Evolutionary conservation across 129 eudicot species (phyloP).

Genomic region (Tagetes patula): DNA sequence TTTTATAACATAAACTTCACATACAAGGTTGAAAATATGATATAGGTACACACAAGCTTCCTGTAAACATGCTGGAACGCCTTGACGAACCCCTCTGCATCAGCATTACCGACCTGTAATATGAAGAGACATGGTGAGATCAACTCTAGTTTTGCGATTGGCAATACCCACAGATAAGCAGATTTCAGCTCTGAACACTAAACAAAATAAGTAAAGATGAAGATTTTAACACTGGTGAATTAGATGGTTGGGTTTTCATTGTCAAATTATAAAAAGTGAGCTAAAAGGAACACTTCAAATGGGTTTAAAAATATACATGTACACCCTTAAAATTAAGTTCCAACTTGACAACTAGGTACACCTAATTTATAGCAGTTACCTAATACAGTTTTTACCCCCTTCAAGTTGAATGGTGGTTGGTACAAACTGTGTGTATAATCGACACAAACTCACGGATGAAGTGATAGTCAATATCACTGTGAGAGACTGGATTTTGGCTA

Average conservation of each 20-base stretch:
- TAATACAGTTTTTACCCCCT: too few relatives aligned
- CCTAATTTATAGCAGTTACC: too few relatives aligned
- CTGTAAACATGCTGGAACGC: conserved; percentile 65
- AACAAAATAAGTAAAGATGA: background rate
- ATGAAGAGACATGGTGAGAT: conserved; percentile 6
- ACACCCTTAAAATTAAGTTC: too few relatives aligned
- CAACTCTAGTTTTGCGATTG: background rate
- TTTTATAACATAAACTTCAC: background rate
- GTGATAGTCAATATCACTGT: too few relatives aligned
- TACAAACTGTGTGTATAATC: too few relatives aligned
- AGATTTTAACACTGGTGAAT: background rate
- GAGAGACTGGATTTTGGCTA: too few relatives aligned
- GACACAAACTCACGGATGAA: too few relatives aligned
- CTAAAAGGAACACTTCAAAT: background rate
- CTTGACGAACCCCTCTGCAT: conserved; percentile 77
- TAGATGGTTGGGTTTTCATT: background rate
- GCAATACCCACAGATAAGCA: background rate
- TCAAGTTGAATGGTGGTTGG: too few relatives aligned
- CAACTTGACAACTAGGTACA: too few relatives aligned
- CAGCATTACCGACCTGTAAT: conserved; percentile 61
- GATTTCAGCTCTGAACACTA: background rate
- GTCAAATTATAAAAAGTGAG: background rate
- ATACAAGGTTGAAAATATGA: background rate
- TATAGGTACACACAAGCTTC: conserved; percentile 58
- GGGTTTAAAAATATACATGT: background rate